These are phyloP conservation scores for Aristolochia fimbriata DNA, from an alignment of 164 flowering plant species.

Conservation along the genomic window DNA sequence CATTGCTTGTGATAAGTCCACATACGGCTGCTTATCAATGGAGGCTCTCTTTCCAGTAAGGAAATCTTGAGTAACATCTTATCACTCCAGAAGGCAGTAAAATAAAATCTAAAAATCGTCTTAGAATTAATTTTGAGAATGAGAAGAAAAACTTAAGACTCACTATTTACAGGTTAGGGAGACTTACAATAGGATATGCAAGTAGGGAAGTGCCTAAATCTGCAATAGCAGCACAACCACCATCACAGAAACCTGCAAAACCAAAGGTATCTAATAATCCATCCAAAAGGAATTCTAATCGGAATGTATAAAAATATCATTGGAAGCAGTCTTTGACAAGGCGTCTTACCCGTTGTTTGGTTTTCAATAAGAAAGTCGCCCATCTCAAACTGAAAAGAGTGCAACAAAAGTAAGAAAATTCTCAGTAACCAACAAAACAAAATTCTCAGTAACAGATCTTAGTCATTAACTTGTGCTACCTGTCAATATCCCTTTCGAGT, in stretches of 20 bases:
- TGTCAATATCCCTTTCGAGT: slow-evolving; percentile 52
- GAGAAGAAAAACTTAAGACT: neutral
- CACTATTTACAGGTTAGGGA: neutral
- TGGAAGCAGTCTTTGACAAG: neutral
- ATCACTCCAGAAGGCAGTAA: too few relatives aligned
- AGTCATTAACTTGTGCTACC: slow-evolving; percentile 19
- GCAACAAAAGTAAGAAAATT: neutral
- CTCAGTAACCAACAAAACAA: too few relatives aligned
- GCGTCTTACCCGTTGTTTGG: slow-evolving; percentile 50
- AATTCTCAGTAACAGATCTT: neutral
- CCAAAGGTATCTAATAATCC: neutral
- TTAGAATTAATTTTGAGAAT: neutral
- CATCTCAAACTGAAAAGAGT: slow-evolving; percentile 52
- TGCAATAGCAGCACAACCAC: slow-evolving; percentile 58
- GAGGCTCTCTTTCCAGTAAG: too few relatives aligned
- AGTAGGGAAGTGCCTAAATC: slow-evolving; percentile 61
- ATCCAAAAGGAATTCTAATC: neutral
- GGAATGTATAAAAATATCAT: too few relatives aligned
- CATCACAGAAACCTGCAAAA: slow-evolving; percentile 43
- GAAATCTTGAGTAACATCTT: too few relatives aligned
- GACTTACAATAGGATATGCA: slow-evolving; percentile 65
- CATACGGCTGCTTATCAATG: too few relatives aligned
- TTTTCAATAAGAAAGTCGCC: slow-evolving; percentile 59
- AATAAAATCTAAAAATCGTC: neutral
- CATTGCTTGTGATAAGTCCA: too few relatives aligned